Base-by-base conservation (phyloP, 148 eudicot genomes). In the Rhododendron henanense region DNA sequence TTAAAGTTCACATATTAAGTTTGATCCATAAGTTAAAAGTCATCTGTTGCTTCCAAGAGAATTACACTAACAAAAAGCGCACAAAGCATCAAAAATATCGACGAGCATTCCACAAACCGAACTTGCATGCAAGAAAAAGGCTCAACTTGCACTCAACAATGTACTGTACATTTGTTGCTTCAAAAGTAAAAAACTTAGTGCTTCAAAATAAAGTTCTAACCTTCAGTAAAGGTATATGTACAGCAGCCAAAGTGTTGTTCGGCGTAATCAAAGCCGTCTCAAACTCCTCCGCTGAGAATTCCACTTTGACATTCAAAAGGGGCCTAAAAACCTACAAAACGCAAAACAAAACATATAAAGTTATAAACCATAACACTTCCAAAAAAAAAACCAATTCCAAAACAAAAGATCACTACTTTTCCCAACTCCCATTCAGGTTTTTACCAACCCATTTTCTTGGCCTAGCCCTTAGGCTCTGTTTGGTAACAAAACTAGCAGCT, bases 171-270 rank as follows among this genome's bases (percentile, higher is more conserved):
- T 41, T 71, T 31, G 28, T 8, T 10, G 35, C 18, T 31, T 61
- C n/a, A 57, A 10, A 14, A 82, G 63, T 11, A 18, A 15, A 33
- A 18, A 23, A 33, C 35, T 10, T 10, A 2, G 1, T 47, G 16
- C 4, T 75, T 15, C 16, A 33, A 78, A 78, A 23, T 2, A 69
- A 65, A 88, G 44, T 81, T 91, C 96, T 85, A 88, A 97, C 99
- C 99, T 95, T 97, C 78, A 97, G 84, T 91, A 97, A 87, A 59
- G 99, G 99, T 39, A 97, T 94, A 86, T 97, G 99, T 82, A 97
- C 87, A 78, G 93, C 96, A 73, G 91, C 93, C 93, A 97, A 87
- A 19, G 96, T 95, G 85, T 82, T 90, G 88, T 95, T 95, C 13
- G 98, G 98, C 33, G 90, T 88, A 55, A 97, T 90, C 92, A 97